Conservation (phyloP, 495 filamentous ascomycete species). For the Aspergillus sclerotioniger region DNA sequence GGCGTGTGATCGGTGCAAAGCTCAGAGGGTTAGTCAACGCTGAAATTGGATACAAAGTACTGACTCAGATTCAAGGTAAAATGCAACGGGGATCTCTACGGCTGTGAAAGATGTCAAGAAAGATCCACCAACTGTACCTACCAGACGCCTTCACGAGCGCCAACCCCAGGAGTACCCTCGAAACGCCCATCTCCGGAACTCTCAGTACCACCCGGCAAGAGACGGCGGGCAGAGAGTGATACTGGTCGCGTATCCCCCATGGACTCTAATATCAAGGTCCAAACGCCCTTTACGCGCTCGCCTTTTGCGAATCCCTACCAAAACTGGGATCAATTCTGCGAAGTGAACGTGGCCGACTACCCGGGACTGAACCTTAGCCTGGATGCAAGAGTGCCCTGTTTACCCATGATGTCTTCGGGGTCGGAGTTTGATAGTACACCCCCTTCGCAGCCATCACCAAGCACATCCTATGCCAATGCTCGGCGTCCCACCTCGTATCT, state of each 20-base stretch:
- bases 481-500: no score
- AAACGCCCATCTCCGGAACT: neutral
- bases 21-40: neutral
- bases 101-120: neutral
- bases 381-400: neutral
- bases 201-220: neutral
- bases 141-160: neutral
- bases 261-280: neutral
- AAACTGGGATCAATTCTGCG: neutral
- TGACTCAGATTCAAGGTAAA: neutral
- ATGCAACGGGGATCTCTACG: neutral
- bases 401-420: neutral
- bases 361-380: neutral
- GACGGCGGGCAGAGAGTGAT: neutral
- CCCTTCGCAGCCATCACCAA: neutral
- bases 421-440: neutral
- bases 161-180: neutral
- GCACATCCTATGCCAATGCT: neutral
- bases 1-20: neutral
- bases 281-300: neutral
- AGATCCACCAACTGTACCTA: neutral
- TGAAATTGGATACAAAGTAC: neutral
- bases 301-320: neutral
- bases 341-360: neutral
- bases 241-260: neutral